phyloP scores from a whole-genome alignment of 352 stramenopile species.

The Phytopythium aichiense region DNA sequence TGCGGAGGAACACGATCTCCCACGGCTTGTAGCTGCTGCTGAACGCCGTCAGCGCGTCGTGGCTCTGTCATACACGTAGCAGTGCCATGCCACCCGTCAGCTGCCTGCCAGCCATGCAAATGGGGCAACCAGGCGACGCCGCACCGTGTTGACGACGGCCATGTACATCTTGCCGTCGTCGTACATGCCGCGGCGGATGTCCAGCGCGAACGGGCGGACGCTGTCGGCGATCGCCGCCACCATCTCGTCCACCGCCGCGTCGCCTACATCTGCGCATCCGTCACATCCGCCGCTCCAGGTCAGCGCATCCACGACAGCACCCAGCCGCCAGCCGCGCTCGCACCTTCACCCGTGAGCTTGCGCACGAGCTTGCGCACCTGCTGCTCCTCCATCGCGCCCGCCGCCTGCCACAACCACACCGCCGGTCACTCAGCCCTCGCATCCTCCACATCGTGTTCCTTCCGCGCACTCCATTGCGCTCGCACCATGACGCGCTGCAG shows the following conservation, averaged over 20 bases:
- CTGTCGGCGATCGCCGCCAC: conserved; percentile 51
- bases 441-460: neutral
- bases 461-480: neutral
- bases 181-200: conserved; percentile 72
- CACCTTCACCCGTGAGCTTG: conserved; percentile 67
- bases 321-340: neutral
- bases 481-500: conserved; percentile 72
- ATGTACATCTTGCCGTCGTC: conserved; percentile 84
- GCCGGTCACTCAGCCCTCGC: too few species aligned
- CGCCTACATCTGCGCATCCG: conserved; percentile 33
- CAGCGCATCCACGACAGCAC: too few species aligned
- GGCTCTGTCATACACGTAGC: conserved; percentile 35
- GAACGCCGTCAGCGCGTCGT: conserved; percentile 68
- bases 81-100: neutral
- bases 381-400: conserved; percentile 63
- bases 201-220: conserved; percentile 63
- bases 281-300: neutral
- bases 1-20: conserved; percentile 84
- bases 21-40: conserved; percentile 75
- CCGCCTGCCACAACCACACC: conserved; percentile 27
- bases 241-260: conserved; percentile 59
- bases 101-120: neutral
- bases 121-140: neutral
- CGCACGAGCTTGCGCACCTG: conserved; percentile 44
- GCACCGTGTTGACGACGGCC: conserved; percentile 73